Conservation (phyloP, 2,329 filamentous ascomycete species). For the Cercospora sojina region DNA sequence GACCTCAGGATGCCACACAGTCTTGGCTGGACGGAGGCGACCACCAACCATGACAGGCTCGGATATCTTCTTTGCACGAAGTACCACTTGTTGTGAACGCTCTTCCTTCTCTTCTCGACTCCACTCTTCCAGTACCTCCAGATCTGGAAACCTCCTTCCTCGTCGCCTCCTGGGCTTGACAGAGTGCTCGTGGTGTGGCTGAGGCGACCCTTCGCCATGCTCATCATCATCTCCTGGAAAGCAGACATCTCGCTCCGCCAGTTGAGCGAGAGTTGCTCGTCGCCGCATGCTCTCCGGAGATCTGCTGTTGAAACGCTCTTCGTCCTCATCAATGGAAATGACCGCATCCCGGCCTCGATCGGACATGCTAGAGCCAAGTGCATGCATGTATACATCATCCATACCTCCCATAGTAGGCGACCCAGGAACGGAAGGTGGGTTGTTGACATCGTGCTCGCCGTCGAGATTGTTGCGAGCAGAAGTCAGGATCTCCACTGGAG, state of each 20-base stretch:
- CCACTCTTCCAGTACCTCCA: conserved; percentile 84
- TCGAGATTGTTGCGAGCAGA: conserved; percentile 17
- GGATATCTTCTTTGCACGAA: conserved; percentile 84
- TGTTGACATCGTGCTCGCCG: conserved; percentile 58
- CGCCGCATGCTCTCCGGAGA: conserved; percentile 43
- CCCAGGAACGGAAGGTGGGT: conserved; percentile 61
- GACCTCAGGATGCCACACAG: conserved; percentile 81
- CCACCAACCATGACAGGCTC: conserved; percentile 93
- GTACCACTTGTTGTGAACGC: conserved; percentile 67
- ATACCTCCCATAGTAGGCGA: conserved; percentile 57
- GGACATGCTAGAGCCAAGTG: conserved; percentile 53
- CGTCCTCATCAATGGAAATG: conserved; percentile 51
- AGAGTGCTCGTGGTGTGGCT: conserved; percentile 16
- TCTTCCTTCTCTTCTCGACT: conserved; percentile 85
- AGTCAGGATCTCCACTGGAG: conserved; percentile 16
- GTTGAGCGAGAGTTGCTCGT: conserved; percentile 57
- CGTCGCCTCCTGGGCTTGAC: conserved; percentile 57
- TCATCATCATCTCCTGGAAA: conserved; percentile 70
- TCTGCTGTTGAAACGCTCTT: conserved; percentile 36
- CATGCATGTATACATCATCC: conserved; percentile 67
- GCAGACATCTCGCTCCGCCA: conserved; percentile 85
- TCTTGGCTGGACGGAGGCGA: conserved; percentile 72
- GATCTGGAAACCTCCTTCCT: conserved; percentile 76
- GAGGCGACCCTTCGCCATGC: conserved; percentile 22
- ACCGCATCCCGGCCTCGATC: conserved; percentile 48